Base-by-base conservation (phyloP, 2,329 filamentous ascomycete species). In the Cladosporium sp. region DNA sequence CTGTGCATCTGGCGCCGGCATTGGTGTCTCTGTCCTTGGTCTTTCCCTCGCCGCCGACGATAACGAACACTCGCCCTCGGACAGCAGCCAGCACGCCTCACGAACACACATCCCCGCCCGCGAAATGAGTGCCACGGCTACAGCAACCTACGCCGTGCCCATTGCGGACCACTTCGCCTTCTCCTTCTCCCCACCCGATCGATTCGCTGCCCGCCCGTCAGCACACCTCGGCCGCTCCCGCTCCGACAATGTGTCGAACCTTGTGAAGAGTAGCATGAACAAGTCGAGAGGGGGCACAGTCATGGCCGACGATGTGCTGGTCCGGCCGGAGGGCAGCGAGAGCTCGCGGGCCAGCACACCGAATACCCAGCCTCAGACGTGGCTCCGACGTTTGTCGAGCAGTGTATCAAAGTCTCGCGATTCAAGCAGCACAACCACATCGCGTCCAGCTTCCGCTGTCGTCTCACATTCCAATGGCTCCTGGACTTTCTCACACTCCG, bases 331-430 rank as follows among this genome's bases (percentile, higher is more conserved):
- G 11, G 55, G 56, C 52, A 50, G 44, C 11, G 38, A 43, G 18
- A 43, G 49, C 11, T 55, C 54, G 45, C 54, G 50, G n/a, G 28
- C 45, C 6, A 51, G 50, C 28, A 56, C 57, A 41, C 53, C 56
- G 35, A 56, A 38, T 49, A 43, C 35, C 53, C 58, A 51, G 58
- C 56, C 53, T 53, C 59, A 43, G 34, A 53, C 35, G 28, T 91
- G 87, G 87, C 82, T 89, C 58, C 81, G 82, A 60, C 81, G 85
- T 46, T 71, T 90, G 37, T 88, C 86, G 19, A 74, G 56, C 55
- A 61, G 53, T 44, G 60, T 66, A 45, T 62, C 64, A 19, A 54
- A 56, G 33, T 68, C 66, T 48, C 63, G 63, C 50, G 64, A 68
- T 53, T 66, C 64, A 41, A 66, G 63, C 49, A 55, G 54, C 10